These are phyloP conservation scores for Quercus bicolor DNA, from an alignment of 306 rosid genomes.

Conservation along the genomic window DNA sequence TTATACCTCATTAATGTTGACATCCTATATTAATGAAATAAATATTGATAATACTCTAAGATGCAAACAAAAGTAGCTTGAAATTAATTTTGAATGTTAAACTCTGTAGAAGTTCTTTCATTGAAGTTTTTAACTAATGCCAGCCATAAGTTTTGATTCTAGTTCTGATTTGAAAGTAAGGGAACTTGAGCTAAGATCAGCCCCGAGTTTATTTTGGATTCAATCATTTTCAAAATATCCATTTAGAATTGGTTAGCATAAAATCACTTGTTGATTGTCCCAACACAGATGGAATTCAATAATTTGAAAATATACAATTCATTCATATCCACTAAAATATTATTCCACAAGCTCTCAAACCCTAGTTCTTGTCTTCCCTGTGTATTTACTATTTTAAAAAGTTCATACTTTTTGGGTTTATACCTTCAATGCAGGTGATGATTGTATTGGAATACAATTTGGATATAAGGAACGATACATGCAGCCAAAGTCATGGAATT, in stretches of 20 bases:
- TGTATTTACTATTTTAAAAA: background rate
- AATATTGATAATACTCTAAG: too few species aligned
- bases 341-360: background rate
- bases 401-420: background rate
- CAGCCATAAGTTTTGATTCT: too few species aligned
- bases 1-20: too few species aligned
- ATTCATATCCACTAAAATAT: too few species aligned
- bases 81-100: too few species aligned
- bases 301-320: constrained; percentile 18
- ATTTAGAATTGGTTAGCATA: constrained; percentile 32
- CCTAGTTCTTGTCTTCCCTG: background rate
- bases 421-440: too few species aligned
- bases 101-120: too few species aligned
- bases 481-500: constrained; percentile 59
- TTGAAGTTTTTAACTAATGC: background rate
- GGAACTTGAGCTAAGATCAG: constrained; percentile 41
- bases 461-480: constrained; percentile 6
- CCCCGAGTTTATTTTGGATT: constrained; percentile 40
- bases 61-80: too few species aligned
- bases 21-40: too few species aligned
- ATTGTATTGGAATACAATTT: rapidly evolving
- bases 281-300: constrained; percentile 54
- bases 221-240: constrained; percentile 7
- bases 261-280: constrained; percentile 35
- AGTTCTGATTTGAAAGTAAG: background rate